Evolutionary conservation across 2,329 filamentous ascomycete genomes (phyloP).

Genomic region (Stemphylium vesicarium): DNA sequence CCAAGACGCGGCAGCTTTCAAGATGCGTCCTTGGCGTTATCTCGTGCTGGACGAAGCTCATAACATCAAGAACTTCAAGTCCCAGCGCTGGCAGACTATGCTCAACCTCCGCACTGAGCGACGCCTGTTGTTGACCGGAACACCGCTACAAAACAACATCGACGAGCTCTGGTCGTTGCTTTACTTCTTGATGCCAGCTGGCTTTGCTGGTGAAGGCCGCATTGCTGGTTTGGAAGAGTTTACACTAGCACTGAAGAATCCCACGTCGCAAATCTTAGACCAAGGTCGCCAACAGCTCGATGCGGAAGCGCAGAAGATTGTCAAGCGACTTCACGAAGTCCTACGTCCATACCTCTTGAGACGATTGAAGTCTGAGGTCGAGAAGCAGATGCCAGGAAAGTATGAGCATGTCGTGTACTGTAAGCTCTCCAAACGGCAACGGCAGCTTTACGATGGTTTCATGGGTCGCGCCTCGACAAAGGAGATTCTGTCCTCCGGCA

Average conservation of each 20-base stretch:
- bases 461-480: constrained; percentile 88
- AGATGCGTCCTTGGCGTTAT: constrained; percentile 93
- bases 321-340: constrained; percentile 92
- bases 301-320: constrained; percentile 88
- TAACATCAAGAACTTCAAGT: constrained; percentile 99
- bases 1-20: constrained; percentile 92
- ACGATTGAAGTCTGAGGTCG: constrained; percentile 92
- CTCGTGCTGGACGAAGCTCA: constrained; percentile 98
- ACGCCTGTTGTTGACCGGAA: constrained; percentile 87
- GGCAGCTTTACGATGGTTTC: constrained; percentile 96
- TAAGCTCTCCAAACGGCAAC: constrained; percentile 90
- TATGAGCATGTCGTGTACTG: constrained; percentile 98
- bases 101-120: constrained; percentile 91
- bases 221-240: constrained; percentile 97
- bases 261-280: constrained; percentile 94
- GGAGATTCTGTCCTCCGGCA: constrained; percentile 86
- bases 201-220: constrained; percentile 80
- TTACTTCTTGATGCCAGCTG: constrained; percentile 94
- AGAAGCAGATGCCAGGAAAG: constrained; percentile 98
- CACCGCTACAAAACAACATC: constrained; percentile 94
- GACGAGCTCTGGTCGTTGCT: constrained; percentile 96
- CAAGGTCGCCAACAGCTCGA: constrained; percentile 94
- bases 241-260: constrained; percentile 92
- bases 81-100: constrained; percentile 93
- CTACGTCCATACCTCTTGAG: constrained; percentile 89